Conservation (phyloP, 192 early-diverging fungal species). For the Anaeromyces robustus region DNA sequence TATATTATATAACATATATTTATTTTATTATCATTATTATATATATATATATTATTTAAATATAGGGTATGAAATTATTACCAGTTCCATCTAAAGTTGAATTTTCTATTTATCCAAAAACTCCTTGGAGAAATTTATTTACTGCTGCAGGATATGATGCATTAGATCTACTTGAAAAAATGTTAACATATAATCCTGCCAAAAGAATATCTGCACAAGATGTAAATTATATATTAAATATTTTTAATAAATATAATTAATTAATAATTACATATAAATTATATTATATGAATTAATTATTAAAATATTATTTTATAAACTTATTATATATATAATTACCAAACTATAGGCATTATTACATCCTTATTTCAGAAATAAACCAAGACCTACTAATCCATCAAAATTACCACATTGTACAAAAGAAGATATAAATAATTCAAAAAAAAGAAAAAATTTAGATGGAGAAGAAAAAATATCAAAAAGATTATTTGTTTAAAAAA, state of each 20-base stretch:
- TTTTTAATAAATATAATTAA: neutral
- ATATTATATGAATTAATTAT: too few relatives aligned
- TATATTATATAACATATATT: too few relatives aligned
- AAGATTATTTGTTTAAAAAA: constrained; percentile 6
- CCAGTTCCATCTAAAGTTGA: constrained; percentile 55
- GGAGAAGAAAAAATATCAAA: constrained; percentile 3
- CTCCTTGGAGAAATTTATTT: constrained; percentile 57
- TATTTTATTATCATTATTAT: too few relatives aligned
- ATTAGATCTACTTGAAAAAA: constrained; percentile 66
- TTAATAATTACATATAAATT: too few relatives aligned
- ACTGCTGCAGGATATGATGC: constrained; percentile 72
- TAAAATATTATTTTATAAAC: too few relatives aligned
- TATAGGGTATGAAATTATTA: constrained; percentile 47
- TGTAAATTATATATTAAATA: constrained; percentile 13
- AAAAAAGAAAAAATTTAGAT: neutral
- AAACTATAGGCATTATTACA: constrained; percentile 38
- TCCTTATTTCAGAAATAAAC: constrained; percentile 56
- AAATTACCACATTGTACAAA: constrained; percentile 32
- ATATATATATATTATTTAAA: too few relatives aligned
- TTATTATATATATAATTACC: constrained; percentile 2
- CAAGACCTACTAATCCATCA: constrained; percentile 48
- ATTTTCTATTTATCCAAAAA: constrained; percentile 48
- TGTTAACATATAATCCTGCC: constrained; percentile 75
- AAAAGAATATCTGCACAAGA: constrained; percentile 64
- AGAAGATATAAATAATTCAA: constrained; percentile 9